Evolutionary conservation across 495 filamentous ascomycete genomes (phyloP).

Genomic region (Ascobolus immersus): DNA sequence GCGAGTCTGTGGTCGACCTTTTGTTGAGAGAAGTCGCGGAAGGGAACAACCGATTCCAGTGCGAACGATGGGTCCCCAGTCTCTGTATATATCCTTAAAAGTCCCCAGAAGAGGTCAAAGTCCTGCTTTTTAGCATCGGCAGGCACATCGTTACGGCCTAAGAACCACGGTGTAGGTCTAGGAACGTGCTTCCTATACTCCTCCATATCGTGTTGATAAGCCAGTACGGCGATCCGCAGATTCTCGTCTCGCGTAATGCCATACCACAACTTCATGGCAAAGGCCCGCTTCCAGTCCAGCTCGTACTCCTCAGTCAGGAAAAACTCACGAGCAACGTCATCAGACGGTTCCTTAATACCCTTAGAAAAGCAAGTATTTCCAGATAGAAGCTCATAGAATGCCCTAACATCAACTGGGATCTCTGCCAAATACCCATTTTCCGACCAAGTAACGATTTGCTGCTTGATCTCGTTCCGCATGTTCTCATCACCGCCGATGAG

Average conservation of each 20-base stretch:
- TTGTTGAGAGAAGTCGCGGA: too few relatives aligned
- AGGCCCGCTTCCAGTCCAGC: constrained; percentile 76
- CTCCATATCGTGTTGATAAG: constrained; percentile 34
- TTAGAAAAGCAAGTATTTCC: constrained; percentile 62
- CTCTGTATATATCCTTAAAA: constrained; percentile 42
- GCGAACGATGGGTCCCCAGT: constrained; percentile 37
- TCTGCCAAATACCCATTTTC: constrained; percentile 58
- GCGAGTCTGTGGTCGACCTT: constrained; percentile 47
- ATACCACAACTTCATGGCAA: constrained; percentile 78
- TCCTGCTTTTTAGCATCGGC: constrained; percentile 21
- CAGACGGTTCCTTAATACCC: constrained; percentile 41
- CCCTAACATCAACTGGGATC: constrained; percentile 58
- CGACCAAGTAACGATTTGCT: constrained; percentile 65
- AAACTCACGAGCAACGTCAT: constrained; percentile 55
- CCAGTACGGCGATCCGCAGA: constrained; percentile 41
- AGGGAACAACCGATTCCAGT: too few relatives aligned
- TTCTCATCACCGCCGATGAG: constrained; percentile 45
- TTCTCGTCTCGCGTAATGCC: constrained; percentile 37
- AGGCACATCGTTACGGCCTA: not conserved
- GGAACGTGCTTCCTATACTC: constrained; percentile 10
- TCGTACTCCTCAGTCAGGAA: constrained; percentile 54
- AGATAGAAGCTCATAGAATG: constrained; percentile 67
- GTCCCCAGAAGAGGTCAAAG: constrained; percentile 61
- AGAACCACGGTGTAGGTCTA: constrained; percentile 11
- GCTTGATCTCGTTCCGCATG: constrained; percentile 38